Base-by-base conservation (phyloP, 805 yeast genomes). In the Candida orba region DNA sequence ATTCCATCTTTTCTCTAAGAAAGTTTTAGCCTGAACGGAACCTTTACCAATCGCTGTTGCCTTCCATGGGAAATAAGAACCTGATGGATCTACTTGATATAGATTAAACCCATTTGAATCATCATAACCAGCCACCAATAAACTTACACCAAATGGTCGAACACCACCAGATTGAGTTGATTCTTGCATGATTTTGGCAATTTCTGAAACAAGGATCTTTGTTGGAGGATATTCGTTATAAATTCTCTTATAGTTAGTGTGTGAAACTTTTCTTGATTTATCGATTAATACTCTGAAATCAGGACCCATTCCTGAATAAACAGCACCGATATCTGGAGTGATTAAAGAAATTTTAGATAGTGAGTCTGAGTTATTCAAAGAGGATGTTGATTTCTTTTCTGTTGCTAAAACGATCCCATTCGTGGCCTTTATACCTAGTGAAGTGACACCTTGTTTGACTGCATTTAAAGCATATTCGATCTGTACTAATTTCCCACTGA, bases 81-180 rank as follows among this genome's bases (percentile, higher is more conserved):
- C 99, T 4, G 95, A 84, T 5, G 99, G 99, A 68, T 93, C 99
- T 39, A 93, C 95, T 67, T 93, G 99, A 65, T 93, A 93, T 47
- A 93, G 72, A 60, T 85, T 85, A 65, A 77, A 90, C 14, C 77
- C 72, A 54, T 75, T 79, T 46, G 72, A 72, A 32, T 83, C 88
- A 62, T 93, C 98, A 62, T 87, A 77, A 20, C 99, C 99, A 9
- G 97, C 99, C 17, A 93, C 89, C 44, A 93, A 71, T 45, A 93
- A 70, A 10, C 96, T 87, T 20, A 95, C 97, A 48, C 99, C 99
- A 63, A 81, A 93, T n/a, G 99, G 99, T 62, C 99, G 79, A 50
- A 93, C 96, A 66, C 99, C 99, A 41, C 97, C 99, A 42, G 89
- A 81, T 63, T 93, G 99, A 2, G 98, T 93, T n/a, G 95, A 90